Evolutionary conservation across 116 monocot genomes (phyloP).

Genomic region (Zostera marina): DNA sequence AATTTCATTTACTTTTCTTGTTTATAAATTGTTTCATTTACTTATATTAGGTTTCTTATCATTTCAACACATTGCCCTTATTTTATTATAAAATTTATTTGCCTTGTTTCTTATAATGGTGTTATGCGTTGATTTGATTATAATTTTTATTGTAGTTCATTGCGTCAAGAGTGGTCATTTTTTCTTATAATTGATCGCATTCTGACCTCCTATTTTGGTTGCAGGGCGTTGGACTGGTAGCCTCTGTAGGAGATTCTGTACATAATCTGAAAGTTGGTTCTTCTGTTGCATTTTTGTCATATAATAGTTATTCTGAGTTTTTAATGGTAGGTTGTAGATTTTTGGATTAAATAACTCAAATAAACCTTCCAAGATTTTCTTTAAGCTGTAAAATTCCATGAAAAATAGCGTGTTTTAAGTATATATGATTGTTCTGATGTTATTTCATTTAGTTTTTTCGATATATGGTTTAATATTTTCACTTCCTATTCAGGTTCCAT

Average conservation of each 20-base stretch:
- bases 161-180: neutral
- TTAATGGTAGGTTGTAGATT: constrained; percentile 26
- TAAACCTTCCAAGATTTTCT: constrained; percentile 1
- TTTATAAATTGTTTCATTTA: too few species aligned
- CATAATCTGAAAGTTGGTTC: constrained; percentile 58
- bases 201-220: constrained; percentile 1
- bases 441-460: too few species aligned
- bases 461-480: neutral
- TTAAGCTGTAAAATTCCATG: neutral
- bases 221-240: constrained; percentile 88
- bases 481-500: constrained; percentile 46
- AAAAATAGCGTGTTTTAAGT: too few species aligned
- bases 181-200: constrained; percentile 1
- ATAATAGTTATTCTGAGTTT: constrained; percentile 88
- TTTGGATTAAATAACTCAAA: neutral
- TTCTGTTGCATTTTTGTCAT: constrained; percentile 87
- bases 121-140: neutral
- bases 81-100: too few species aligned
- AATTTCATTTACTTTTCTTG: too few species aligned
- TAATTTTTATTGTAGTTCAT: too few species aligned
- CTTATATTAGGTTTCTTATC: too few species aligned
- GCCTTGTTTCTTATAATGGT: neutral
- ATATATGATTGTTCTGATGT: too few species aligned
- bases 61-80: too few species aligned
- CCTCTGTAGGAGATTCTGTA: constrained; percentile 72